A percentile compares a stretch with the other conserved stretches of the same genome.
Evolutionary conservation across 73 alveolate species (phyloP).

Genomic region (Tetrahymena elliotti): DNA sequence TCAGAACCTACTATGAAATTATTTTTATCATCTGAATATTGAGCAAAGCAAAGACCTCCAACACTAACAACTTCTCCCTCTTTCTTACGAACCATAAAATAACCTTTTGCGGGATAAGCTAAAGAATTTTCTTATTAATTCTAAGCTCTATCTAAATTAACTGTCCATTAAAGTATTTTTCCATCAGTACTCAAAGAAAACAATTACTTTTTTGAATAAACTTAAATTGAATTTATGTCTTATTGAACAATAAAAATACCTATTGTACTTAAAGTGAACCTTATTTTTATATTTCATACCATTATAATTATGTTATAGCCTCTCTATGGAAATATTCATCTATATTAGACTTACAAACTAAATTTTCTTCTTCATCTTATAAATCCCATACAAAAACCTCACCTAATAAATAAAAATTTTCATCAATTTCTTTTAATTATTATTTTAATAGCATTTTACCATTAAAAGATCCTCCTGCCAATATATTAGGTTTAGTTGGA

Average conservation of each 20-base stretch:
- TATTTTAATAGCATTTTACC: background rate
- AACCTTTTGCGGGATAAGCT: conserved; percentile 59
- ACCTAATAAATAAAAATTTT: background rate
- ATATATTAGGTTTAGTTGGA: conserved; percentile 56
- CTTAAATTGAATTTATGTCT: background rate
- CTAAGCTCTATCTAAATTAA: background rate
- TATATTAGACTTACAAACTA: conserved; percentile 38
- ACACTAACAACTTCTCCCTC: conserved; percentile 59
- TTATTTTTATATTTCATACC: conserved; percentile 32
- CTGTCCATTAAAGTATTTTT: conserved; percentile 60
- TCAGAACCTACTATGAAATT: conserved; percentile 71
- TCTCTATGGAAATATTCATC: conserved; percentile 81
- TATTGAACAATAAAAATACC: background rate
- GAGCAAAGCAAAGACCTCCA: conserved; percentile 59
- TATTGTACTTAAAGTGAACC: background rate
- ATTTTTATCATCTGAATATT: conserved; percentile 44
- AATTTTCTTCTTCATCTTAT: conserved; percentile 38
- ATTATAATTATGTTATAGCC: conserved; percentile 53
- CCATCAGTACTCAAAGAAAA: conserved; percentile 62
- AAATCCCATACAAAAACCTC: conserved; percentile 62
- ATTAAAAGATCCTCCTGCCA: conserved; percentile 74
- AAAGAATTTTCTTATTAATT: conserved; percentile 13
- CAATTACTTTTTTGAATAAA: conserved; percentile 10
- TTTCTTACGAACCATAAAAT: conserved; percentile 41
- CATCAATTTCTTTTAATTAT: background rate